Base-by-base conservation (phyloP, 139 green algal species). In the Eudorina sp. region DNA sequence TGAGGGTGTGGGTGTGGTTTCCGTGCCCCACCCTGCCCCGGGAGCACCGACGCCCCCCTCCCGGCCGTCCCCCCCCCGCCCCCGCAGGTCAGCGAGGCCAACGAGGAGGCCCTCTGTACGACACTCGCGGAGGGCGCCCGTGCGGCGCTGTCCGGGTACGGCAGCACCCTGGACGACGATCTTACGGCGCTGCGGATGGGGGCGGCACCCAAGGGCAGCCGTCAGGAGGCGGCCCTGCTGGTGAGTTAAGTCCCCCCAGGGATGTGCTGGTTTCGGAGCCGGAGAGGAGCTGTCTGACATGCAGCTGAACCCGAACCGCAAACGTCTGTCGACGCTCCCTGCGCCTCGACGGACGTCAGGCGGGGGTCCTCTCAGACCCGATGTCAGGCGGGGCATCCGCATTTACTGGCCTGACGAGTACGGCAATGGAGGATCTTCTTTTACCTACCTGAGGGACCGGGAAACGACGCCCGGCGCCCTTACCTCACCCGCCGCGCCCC, bases 81-180 rank as follows among this genome's bases (percentile, higher is more conserved):
- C 46, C 19, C 11, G 21, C 82, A 88, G 82, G 31, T 88, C 2
- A 96, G 90, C 55, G 88, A 92, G 69, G 75, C 92, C 16, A 99
- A 99, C 83, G 97, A 99, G 93, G 73, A 88, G 34, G 93, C 92
- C 6, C 90, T 98, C 38, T 99, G 95, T 89, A 36, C 89, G n/a
- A 92, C 91, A n/a, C 97, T 99, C 91, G 90, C 96, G 1, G 91
- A 84, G 40, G 92, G 92, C 18, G 90, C 91, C 18, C 73, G 72
- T 0, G 90, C 90, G 25, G 92, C 90, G 0, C 90, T 98, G 85
- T 73, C 88, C 3, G 93, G 64, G 0, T 96, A 97, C 64, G 55
- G 83, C 29, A 93, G 90, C 79, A 85, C 82, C 38, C 93, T 97
- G n/a, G 94, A 95, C 4, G 86, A 96, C 36, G 96, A 97, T 74